These are phyloP conservation scores for Sporisorium scitamineum DNA, from an alignment of 1,284 basidiomycete species.

Conservation along the genomic window DNA sequence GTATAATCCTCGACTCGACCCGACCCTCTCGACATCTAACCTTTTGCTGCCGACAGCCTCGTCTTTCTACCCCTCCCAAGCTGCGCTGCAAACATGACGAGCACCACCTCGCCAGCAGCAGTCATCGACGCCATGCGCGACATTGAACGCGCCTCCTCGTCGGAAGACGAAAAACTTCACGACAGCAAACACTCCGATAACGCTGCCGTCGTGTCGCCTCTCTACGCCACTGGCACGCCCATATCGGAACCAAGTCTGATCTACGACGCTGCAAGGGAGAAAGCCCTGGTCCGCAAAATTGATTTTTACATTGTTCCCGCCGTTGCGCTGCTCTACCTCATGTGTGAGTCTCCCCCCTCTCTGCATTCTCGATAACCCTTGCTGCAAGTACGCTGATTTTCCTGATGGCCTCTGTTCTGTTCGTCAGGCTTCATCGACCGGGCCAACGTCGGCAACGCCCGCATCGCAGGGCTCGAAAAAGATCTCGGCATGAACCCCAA, in stretches of 20 bases:
- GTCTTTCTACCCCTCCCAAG: neutral
- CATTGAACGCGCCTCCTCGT: constrained; percentile 31
- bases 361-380: too few relatives aligned
- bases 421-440: constrained; percentile 26
- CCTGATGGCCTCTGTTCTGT: constrained; percentile 5
- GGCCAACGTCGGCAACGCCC: constrained; percentile 61
- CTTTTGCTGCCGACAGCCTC: neutral
- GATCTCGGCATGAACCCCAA: constrained; percentile 55
- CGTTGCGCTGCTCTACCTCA: constrained; percentile 51
- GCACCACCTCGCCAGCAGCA: constrained; percentile 22
- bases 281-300: constrained; percentile 54
- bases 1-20: neutral
- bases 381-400: neutral
- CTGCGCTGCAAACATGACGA: constrained; percentile 15
- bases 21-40: neutral
- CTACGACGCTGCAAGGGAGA: constrained; percentile 71
- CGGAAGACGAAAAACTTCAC: constrained; percentile 30
- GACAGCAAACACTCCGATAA: constrained; percentile 9
- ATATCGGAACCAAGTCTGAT: constrained; percentile 15
- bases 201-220: constrained; percentile 9
- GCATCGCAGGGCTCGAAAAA: constrained; percentile 55
- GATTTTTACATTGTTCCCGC: constrained; percentile 59
- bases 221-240: constrained; percentile 24
- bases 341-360: constrained; percentile 11
- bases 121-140: constrained; percentile 30